Percentiles rank a stretch among this genome's conserved stretches.
Conservation (phyloP, 495 filamentous ascomycete species). For the Lentithecium fluviatile region DNA sequence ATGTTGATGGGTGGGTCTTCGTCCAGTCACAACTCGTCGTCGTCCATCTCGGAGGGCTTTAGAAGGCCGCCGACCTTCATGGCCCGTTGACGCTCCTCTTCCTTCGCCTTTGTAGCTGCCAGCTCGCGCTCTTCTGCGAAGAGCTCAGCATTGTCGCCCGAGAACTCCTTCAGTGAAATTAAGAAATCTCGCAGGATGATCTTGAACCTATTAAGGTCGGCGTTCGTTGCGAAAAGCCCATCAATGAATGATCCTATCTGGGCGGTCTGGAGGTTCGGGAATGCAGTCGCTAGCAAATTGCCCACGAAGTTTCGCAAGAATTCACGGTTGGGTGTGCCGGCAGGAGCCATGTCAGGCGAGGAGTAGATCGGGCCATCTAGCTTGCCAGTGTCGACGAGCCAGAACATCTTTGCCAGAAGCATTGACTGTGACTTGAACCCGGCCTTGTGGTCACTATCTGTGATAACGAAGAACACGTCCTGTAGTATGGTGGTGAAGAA, state of each 20-base stretch:
- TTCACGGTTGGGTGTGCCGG: constrained; percentile 82
- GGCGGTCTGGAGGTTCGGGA: constrained; percentile 84
- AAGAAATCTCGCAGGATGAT: constrained; percentile 93
- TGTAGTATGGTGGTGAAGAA: constrained; percentile 95
- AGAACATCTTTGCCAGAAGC: constrained; percentile 93
- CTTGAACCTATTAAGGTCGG: constrained; percentile 84
- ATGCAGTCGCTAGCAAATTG: constrained; percentile 82
- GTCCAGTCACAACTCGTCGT: constrained; percentile 38
- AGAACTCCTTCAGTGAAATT: constrained; percentile 93
- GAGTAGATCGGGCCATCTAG: constrained; percentile 87
- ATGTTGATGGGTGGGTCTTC: constrained; percentile 31
- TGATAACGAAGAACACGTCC: constrained; percentile 97
- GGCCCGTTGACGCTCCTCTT: constrained; percentile 34
- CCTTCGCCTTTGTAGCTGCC: constrained; percentile 53
- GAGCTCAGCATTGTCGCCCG: constrained; percentile 87
- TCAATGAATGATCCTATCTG: constrained; percentile 90
- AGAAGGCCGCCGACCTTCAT: constrained; percentile 38
- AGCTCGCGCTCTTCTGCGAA: constrained; percentile 91
- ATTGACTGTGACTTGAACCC: constrained; percentile 97
- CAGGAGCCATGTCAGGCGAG: constrained; percentile 68
- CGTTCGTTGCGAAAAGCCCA: constrained; percentile 76
- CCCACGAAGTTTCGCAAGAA: constrained; percentile 85
- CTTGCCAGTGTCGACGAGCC: constrained; percentile 81
- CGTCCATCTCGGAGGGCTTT: constrained; percentile 39
- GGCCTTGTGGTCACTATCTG: constrained; percentile 96